Conservation (phyloP, 2,329 filamentous ascomycete species). For the Cryphonectria carpinicola region DNA sequence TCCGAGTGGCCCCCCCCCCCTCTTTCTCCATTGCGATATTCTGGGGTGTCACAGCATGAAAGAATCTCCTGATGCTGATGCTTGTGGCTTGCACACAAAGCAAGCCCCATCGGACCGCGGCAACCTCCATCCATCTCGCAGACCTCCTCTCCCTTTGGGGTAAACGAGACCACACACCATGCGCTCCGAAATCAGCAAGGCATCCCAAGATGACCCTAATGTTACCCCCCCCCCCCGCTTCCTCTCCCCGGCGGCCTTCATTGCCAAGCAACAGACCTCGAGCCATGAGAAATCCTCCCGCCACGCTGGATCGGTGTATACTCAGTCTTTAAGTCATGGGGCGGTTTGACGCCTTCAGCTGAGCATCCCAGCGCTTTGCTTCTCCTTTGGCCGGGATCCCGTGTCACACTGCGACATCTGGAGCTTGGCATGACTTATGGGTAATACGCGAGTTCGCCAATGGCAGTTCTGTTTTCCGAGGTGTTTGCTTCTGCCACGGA, state of each 20-base stretch:
- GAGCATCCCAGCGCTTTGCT: background rate
- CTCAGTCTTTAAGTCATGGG: no score
- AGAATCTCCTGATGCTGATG: conserved; percentile 1
- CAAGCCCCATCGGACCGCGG: background rate
- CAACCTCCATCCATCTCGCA: background rate
- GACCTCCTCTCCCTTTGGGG: background rate
- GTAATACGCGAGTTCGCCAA: conserved; percentile 1
- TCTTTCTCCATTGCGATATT: background rate
- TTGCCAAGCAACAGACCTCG: background rate
- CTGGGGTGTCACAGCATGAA: background rate
- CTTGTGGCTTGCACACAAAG: background rate
- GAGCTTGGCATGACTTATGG: background rate
- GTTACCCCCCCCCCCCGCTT: no score
- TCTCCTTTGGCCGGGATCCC: no score
- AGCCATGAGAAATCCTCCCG: background rate
- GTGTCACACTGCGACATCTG: background rate
- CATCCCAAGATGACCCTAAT: background rate
- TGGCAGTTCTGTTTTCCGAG: background rate
- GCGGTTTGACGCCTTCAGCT: background rate
- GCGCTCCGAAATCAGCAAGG: background rate
- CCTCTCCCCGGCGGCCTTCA: background rate
- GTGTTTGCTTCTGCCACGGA: background rate
- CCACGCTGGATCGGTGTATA: background rate
- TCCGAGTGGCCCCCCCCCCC: background rate
- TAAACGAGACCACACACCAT: background rate